Base-by-base conservation (phyloP, 1,284 basidiomycete species). In the Rhodotorula sp. region DNA sequence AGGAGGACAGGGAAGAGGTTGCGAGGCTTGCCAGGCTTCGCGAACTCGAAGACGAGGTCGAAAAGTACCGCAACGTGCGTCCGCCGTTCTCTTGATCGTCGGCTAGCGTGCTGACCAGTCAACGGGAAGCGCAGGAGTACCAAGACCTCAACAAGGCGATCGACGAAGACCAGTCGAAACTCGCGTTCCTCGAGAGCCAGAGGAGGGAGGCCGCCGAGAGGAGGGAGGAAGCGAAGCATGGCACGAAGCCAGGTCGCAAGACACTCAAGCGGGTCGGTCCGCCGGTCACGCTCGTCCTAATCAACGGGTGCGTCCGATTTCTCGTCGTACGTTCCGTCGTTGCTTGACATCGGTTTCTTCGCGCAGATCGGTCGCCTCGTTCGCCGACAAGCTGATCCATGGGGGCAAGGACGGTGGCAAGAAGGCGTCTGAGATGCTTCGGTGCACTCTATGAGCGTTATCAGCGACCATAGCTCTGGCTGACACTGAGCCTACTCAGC, bases 381-480 rank as follows among this genome's bases (percentile, higher is more conserved):
- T 64, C 27, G 48, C 32, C n/a, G 47, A 64, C 47, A 19, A 39
- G 19, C 54, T 64, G 20, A 51, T 64, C 22, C 62, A 56, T 24
- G n/a, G 15, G 5, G 62, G 46, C 11, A 11, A n/a, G 32, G 9
- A 30, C 11, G 54, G 62, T n/a, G 62, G 55, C 0, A 46, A 34
- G 30, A 24, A 48, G n/a, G 62, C 53, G 4, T 47, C 62, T 32
- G 22, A n/a, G 0, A 22, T 30, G 4, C 13, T 57, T 11, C 34
- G 34, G 62, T 57, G 22, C n/a, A 55, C 7, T 5, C 27, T 9
- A 9, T 7, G 8, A 2, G 3, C n/a, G 10, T 27, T 29, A 4
- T 13, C 0, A 1, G 4, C 7, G 10, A 19, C 6, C 17, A 19
- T 8, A 3, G 2, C 34, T 61, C 27, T 29, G 36, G 20, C 29